Conservation (phyloP, 2,329 filamentous ascomycete species). For the Pyricularia sp. region DNA sequence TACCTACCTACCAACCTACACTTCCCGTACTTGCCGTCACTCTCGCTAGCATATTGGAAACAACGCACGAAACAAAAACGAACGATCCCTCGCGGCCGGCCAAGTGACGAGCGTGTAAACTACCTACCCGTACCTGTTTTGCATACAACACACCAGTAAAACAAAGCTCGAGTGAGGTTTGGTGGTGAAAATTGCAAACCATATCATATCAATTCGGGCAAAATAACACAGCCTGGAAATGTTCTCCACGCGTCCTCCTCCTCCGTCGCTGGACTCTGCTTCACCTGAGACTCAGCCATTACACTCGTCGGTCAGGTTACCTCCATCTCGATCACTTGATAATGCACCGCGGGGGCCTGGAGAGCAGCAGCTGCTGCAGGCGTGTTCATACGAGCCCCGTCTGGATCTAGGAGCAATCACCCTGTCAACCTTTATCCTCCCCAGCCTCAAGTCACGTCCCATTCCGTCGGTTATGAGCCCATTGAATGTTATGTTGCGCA, state of each 20-base stretch:
- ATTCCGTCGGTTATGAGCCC: constrained; percentile 3
- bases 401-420: not conserved
- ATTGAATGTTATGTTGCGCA: constrained; percentile 1
- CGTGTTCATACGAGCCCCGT: not conserved
- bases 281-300: not conserved
- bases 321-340: not conserved
- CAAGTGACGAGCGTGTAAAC: not conserved
- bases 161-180: not conserved
- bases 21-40: not conserved
- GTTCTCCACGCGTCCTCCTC: constrained; percentile 3
- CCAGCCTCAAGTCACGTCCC: not conserved
- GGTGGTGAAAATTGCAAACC: not conserved
- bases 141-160: not conserved
- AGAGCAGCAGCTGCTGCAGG: not conserved
- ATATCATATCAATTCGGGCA: not conserved
- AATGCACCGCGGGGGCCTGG: not conserved
- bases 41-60: not conserved
- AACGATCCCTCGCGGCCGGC: not conserved
- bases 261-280: not conserved
- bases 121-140: not conserved
- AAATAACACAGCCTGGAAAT: not conserved
- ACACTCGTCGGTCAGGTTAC: not conserved
- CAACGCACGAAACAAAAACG: not conserved
- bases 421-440: not conserved
- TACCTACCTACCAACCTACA: too few species aligned